Base-by-base conservation (phyloP, 495 filamentous ascomycete genomes). In the Aspergillus panamensis region DNA sequence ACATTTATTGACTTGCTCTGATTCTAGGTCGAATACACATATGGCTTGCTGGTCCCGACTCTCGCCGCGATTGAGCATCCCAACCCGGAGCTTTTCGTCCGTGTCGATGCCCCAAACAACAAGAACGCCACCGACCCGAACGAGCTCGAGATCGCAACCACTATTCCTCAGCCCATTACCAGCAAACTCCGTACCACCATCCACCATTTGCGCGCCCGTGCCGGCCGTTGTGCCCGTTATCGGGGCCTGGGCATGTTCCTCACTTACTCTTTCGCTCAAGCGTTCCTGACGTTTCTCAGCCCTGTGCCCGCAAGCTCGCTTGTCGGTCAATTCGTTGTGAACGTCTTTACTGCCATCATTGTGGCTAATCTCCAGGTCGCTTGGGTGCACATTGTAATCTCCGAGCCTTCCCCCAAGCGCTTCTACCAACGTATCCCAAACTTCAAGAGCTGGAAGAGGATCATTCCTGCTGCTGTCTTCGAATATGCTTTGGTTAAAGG, bases 311-410 rank as follows among this genome's bases (percentile, higher is more conserved):
- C 44, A 12, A 30, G 61, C 57, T 61, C 68, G 7, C 59, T 81
- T 40, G 13, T 69, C 25, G 53, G 65, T 39, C 72, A 74, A 43
- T 69, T 73, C 20, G 13, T 86, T 16, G 60, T 68, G 5, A 61
- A 68, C 31, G 66, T 75, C 29, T 0, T 84, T 49, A 39, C 74
- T 43, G 69, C 70, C 33, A 55, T 83, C n/a, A 60, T 78, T 4
- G 54, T 80, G 35, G 71, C 78, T 12, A 81, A 77, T 56, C 62
- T 83, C 53, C 75, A 78, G 51, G 75, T 84, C 61, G 72, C 77
- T 47, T 86, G 85, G 80, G 77, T 84, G 6, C 81, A 86, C 69
- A 82, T 81, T 58, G 76, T 84, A 57, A 84, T 86, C 65, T 80
- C 82, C 12, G 71, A 80, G 65, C 77, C 79, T 17, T 79, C 79